These are phyloP conservation scores for Knufia fluminis DNA, from an alignment of 2,329 filamentous ascomycete species.

Conservation along the genomic window DNA sequence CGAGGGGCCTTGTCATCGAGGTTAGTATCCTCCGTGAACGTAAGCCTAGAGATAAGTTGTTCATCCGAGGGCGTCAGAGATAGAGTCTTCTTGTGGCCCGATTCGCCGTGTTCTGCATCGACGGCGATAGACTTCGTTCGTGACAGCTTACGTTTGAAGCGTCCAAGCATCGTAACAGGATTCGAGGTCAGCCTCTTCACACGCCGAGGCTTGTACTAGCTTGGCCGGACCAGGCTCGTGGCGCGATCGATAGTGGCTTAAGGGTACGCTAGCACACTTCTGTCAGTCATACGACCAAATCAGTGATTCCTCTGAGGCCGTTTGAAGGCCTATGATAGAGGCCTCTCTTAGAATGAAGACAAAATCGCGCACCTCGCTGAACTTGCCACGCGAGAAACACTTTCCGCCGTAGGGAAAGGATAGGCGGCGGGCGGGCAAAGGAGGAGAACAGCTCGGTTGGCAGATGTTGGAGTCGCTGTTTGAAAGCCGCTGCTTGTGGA, in stretches of 20 bases:
- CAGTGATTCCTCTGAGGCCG: too few species aligned
- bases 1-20: conserved; percentile 18
- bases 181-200: neutral
- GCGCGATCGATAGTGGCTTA: neutral
- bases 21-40: conserved; percentile 18
- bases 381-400: neutral
- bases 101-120: conserved; percentile 11
- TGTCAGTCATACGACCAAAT: too few species aligned
- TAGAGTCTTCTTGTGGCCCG: conserved; percentile 13
- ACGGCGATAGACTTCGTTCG: conserved; percentile 16
- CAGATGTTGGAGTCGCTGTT: conserved; percentile 5
- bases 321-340: too few species aligned
- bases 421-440: conserved; percentile 1
- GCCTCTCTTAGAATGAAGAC: too few species aligned
- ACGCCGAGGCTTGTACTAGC: neutral
- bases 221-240: neutral
- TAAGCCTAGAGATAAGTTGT: conserved; percentile 20
- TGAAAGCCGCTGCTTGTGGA: neutral
- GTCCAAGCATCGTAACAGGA: conserved; percentile 9
- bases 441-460: neutral
- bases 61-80: conserved; percentile 22
- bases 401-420: conserved; percentile 1
- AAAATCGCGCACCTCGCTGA: neutral
- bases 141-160: conserved; percentile 17
- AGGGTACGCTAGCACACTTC: neutral